These are phyloP conservation scores for Coniochaeta sp. DNA, from an alignment of 2,329 filamentous ascomycete genomes.

Conservation along the genomic window DNA sequence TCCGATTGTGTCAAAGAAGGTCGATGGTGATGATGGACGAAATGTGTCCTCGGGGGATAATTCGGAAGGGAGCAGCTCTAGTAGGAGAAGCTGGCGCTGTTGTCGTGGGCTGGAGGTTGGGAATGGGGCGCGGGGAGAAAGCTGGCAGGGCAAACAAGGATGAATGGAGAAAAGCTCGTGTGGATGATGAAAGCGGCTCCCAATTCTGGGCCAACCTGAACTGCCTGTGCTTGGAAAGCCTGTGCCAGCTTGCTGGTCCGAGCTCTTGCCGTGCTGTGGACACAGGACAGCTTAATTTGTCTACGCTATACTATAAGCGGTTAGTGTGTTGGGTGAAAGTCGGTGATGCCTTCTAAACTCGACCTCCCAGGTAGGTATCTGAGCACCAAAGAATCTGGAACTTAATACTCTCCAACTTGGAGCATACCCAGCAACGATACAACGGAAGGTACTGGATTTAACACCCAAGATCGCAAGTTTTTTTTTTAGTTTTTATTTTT, in stretches of 20 bases:
- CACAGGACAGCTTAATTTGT: too few species aligned
- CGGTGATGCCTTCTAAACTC: too few species aligned
- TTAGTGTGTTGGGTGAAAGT: too few species aligned
- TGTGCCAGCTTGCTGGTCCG: conserved; percentile 16
- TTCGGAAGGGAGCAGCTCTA: neutral
- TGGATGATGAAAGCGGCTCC: conserved; percentile 24
- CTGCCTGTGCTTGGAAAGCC: too few species aligned
- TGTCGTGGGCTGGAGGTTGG: conserved; percentile 6
- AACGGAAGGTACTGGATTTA: too few species aligned
- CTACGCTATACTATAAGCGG: neutral
- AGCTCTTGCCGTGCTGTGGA: neutral
- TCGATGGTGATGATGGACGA: neutral
- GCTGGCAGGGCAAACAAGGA: conserved; percentile 2
- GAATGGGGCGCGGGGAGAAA: neutral
- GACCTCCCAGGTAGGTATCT: too few species aligned
- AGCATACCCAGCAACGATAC: too few species aligned
- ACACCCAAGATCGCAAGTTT: too few species aligned
- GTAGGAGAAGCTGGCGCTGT: neutral
- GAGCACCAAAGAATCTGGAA: too few species aligned
- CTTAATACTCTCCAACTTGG: too few species aligned
- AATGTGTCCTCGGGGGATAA: conserved; percentile 1
- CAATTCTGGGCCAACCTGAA: neutral
- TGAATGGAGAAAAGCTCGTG: conserved; percentile 8
- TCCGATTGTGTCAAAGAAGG: neutral
- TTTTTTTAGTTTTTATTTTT: too few species aligned